Base-by-base conservation (phyloP, 2,329 filamentous ascomycete species). In the Scedosporium aurantiacum region DNA sequence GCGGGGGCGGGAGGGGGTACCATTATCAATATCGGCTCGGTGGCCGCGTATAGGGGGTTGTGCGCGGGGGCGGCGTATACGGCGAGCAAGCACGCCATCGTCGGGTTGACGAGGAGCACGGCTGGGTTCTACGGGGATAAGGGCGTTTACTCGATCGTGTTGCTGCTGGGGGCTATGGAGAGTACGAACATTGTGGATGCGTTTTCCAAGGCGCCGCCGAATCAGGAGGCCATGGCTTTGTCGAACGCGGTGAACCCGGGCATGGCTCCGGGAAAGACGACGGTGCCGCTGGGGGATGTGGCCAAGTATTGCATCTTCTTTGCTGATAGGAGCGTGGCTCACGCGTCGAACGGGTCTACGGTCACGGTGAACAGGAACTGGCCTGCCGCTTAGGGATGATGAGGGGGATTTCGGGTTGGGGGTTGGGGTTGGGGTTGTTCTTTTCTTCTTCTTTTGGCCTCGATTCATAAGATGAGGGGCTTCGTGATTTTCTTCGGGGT, bases 31-130 rank as follows among this genome's bases (percentile, higher is more conserved):
- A 78, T 83, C 59, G 75, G 74, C 21, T 81, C 77, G 25, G 73
- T 76, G 37, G 77, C 79, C 8, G 74, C 75, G 3, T 68, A 74
- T 50, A 71, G 72, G 57, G 79, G 80, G 54, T 67, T 70, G 57
- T 60, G 66, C 21, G 69, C 68, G 4, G 79, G 79, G 28, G 75
- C 73, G 10, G 78, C 79, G 18, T 82, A 83, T 66, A 82, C 79
- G 0, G 74, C 76, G 0, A 76, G 73, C 69, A 83, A 84, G 70
- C 80, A 83, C 65, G 81, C 77, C 8, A 67, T 84, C 14, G 66
- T 81, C 2, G 81, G 78, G 1, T 69, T 84, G 62, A 82, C 80
- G 14, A 81, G 79, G 69, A 85, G 81, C 70, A 85, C 81, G 14
- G 82, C 82, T 2, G 75, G 77, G 0, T 81, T 75, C 66, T 86